Conservation (phyloP, 139 green algal genomes). For the Pycnococcus provasolii region DNA sequence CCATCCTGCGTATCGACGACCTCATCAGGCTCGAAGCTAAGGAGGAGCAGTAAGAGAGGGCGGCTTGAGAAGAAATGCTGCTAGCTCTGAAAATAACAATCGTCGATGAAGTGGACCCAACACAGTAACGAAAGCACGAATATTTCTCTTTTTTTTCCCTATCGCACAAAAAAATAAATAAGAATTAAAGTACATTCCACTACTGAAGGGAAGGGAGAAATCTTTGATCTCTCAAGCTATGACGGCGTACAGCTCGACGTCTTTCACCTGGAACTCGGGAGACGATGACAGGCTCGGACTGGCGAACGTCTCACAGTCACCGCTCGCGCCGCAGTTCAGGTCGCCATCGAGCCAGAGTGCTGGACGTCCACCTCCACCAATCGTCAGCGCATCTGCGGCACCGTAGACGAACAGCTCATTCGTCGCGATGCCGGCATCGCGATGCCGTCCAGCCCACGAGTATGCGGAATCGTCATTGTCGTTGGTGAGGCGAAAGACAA, state of each 20-base stretch:
- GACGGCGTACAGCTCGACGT: constrained; percentile 55
- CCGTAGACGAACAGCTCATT: constrained; percentile 28
- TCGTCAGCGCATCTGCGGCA: constrained; percentile 5
- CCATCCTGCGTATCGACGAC: constrained; percentile 97
- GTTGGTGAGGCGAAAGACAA: constrained; percentile 50
- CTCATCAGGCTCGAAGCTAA: constrained; percentile 78
- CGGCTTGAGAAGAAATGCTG: not conserved
- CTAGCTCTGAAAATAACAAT: not conserved
- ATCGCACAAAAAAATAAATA: too few species aligned
- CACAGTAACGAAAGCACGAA: too few species aligned
- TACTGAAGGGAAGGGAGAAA: not conserved
- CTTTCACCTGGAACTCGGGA: constrained; percentile 49
- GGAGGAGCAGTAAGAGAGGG: constrained; percentile 43
- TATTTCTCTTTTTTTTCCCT: too few species aligned
- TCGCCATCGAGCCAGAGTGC: constrained; percentile 65
- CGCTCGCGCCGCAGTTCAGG: constrained; percentile 46
- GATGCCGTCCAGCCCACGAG: too few species aligned
- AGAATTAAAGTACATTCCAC: too few species aligned
- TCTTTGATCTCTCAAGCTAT: not conserved
- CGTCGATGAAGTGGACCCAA: too few species aligned
- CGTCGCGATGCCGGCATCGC: constrained; percentile 20
- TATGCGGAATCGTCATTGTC: too few species aligned
- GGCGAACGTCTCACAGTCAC: constrained; percentile 54
- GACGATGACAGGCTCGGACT: constrained; percentile 41
- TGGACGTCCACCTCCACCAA: constrained; percentile 50